Percentiles rank a stretch among this genome's conserved stretches.
Conservation (phyloP, 306 rosid species). For the Trifolium dubium region DNA sequence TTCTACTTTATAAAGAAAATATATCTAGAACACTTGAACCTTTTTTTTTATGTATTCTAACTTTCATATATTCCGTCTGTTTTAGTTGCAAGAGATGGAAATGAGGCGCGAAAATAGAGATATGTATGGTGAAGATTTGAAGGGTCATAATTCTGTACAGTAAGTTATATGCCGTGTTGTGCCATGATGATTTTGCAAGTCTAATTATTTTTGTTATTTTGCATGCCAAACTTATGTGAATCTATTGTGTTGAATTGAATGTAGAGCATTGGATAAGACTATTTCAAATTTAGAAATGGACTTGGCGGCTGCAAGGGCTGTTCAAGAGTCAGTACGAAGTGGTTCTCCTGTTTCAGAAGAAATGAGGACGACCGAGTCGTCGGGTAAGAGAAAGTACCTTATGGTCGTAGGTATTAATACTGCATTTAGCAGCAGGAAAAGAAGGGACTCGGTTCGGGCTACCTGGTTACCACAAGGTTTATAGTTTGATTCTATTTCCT, state of each 20-base stretch:
- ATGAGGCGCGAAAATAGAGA: conserved; percentile 66
- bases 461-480: conserved; percentile 99
- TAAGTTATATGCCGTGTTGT: conserved; percentile 47
- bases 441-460: conserved; percentile 95
- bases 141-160: conserved; percentile 80
- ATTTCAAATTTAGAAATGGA: conserved; percentile 97
- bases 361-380: conserved; percentile 50
- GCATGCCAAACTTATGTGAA: conserved; percentile 1
- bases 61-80: conserved; percentile 16
- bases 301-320: conserved; percentile 87
- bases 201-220: conserved; percentile 26
- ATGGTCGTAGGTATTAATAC: conserved; percentile 97
- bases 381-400: conserved; percentile 70
- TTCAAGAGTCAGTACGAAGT: conserved; percentile 72
- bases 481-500: conserved; percentile 20
- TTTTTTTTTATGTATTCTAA: too few relatives aligned
- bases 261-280: conserved; percentile 83
- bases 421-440: conserved; percentile 97
- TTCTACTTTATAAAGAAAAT: neutral
- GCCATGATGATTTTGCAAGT: conserved; percentile 20
- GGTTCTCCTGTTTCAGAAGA: conserved; percentile 75
- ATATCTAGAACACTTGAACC: neutral
- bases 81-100: conserved; percentile 77
- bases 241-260: conserved; percentile 31
- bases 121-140: conserved; percentile 60